These are phyloP conservation scores for Tricholoma terreum DNA, from an alignment of 768 basidiomycete species.

Conservation along the genomic window DNA sequence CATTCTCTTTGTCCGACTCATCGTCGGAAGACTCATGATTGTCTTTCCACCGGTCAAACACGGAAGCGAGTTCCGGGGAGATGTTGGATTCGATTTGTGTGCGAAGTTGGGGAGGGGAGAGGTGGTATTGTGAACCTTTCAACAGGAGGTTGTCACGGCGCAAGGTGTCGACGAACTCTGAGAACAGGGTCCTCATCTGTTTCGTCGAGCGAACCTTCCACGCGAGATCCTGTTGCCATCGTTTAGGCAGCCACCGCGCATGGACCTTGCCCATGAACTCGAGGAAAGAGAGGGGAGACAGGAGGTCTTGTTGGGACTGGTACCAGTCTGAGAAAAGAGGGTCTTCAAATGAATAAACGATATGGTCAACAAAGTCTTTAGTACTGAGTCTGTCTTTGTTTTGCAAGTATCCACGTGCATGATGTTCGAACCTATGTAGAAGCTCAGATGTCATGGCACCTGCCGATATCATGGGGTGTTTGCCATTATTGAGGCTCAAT, in stretches of 20 bases:
- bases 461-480: neutral
- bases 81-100: neutral
- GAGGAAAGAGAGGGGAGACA: neutral
- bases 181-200: neutral
- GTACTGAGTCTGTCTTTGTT: neutral
- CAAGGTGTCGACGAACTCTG: neutral
- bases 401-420: neutral
- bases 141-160: neutral
- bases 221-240: neutral
- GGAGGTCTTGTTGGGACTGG: neutral
- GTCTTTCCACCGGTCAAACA: neutral
- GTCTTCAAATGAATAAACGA: neutral
- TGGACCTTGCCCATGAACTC: neutral
- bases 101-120: neutral
- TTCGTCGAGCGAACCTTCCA: neutral
- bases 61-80: neutral
- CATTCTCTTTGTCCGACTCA: neutral
- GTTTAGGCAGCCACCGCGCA: neutral
- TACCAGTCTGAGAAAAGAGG: neutral
- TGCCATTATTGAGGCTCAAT: neutral
- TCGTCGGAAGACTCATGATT: neutral
- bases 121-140: neutral
- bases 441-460: neutral
- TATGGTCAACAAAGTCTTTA: neutral
- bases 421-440: neutral